Base-by-base conservation (phyloP, 345 rosid species). In the Punica granatum region DNA sequence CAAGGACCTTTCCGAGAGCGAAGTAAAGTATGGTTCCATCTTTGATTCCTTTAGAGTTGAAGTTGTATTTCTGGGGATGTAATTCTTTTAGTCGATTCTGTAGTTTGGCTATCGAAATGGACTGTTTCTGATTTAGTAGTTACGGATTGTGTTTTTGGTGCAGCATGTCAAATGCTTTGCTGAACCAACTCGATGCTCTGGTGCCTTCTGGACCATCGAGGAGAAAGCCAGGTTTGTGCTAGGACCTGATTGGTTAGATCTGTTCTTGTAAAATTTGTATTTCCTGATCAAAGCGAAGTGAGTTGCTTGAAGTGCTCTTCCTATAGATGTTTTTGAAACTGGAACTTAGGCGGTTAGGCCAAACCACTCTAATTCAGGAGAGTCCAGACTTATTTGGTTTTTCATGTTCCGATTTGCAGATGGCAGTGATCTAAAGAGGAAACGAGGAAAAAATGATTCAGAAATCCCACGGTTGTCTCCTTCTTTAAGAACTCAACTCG, bases 1-100 rank as follows among this genome's bases (percentile, higher is more conserved):
- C 16, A 93, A 77, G 80, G 97, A 86, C 10, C 94, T 93, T 70
- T 90, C 97, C 1, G 98, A 90, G 77, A 78, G 0, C 75, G 97
- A 93, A 93, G 82, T 85, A 62, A 70, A 7, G 98, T 93, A 83
- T 59, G 87, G 66, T 42, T 16, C 7, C 58, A 30, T n/a, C n/a
- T n/a, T n/a, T n/a, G n/a, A n/a, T 34, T 31, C 35, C 28, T 51
- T 35, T 59, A 12, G 46, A 64, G 23, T n/a, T 28, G 16, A 48
- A 42, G n/a, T 60, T 28, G 41, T 37, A 25, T 66, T n/a, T 69
- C 14, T 53, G 26, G 46, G 42, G 11, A 42, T 56, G 26, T 19
- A 2, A 25, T 56, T 60, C 25, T 15, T 32, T 64, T 37, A 4
- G 32, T 39, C 15, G 44, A 43, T 7, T 41, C 53, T 35, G 25